phyloP scores from a whole-genome alignment of 2,329 filamentous ascomycete genomes.

The Penicillium verrucosum region DNA sequence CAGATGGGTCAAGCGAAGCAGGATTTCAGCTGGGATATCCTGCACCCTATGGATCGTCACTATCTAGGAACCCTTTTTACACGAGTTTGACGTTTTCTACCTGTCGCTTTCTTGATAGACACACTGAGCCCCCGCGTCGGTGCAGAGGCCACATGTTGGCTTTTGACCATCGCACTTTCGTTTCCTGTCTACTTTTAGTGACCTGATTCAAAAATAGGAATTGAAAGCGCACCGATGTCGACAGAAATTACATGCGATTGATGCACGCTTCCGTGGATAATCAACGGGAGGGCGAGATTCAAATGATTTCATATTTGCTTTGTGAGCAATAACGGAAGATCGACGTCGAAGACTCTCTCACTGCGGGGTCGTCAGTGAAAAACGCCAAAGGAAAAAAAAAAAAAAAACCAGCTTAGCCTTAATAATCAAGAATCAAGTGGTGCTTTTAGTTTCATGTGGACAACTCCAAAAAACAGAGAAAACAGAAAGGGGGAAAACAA shows the following conservation, averaged over 20 bases:
- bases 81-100: slow-evolving; percentile 1
- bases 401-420: background rate
- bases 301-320: slow-evolving; percentile 8
- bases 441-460: background rate
- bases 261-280: slow-evolving; percentile 19
- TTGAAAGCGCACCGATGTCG: slow-evolving; percentile 15
- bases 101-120: slow-evolving; percentile 21
- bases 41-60: slow-evolving; percentile 7
- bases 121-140: slow-evolving; percentile 16
- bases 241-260: slow-evolving; percentile 20
- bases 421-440: slow-evolving; percentile 8
- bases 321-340: slow-evolving; percentile 2
- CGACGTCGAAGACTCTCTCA: background rate
- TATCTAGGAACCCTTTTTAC: background rate
- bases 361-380: slow-evolving; percentile 8
- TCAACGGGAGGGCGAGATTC: slow-evolving; percentile 7
- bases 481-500: background rate
- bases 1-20: slow-evolving; percentile 15
- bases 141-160: slow-evolving; percentile 17
- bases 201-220: no score
- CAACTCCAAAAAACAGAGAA: background rate
- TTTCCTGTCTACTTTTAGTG: slow-evolving; percentile 10
- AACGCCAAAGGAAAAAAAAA: background rate
- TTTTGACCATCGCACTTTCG: slow-evolving; percentile 20
- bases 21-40: slow-evolving; percentile 14